Evolutionary conservation across 768 basidiomycete genomes (phyloP), one percentile per base, ranked within the genome.

Genomic region (Naematelia encephala): DNA sequence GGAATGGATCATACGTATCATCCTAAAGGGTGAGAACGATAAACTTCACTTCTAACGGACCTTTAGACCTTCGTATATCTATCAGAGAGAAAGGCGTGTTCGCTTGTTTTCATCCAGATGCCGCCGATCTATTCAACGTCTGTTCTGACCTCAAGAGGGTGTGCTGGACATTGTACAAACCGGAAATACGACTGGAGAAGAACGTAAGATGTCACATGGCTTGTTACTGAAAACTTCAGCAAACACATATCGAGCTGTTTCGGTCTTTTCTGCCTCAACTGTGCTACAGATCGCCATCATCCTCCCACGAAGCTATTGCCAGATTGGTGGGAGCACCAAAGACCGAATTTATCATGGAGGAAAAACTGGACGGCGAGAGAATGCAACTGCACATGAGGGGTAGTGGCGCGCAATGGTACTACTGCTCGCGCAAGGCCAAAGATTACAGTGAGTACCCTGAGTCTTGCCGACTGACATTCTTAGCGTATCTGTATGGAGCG

Each of bases 91-190:
- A 88, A 11, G 92, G 92, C 0, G 87, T 98, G 0, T 86, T 99
- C 63, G 79, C 85, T 0, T 87, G 91, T 5, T 91, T 97, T 69
- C 96, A 99, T 77, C 89, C 90, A 0, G 92, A 98, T 67, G 93
- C 94, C 0, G 87, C 90, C 61, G 89, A 91, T 72, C 78, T 96
- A 5, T 99, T 90, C 80, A 97, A 97, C 73, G 92, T 91, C 0
- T 97, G 91, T 73, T 97, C 93, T 0, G 93, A 98, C 76, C 80
- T 98, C 47, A 93, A 93, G 80, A 89, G 89, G 58, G 90, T 99
- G 2, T 87, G 86, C 28, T 97, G 88, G 86, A 87, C 87, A 53
- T 80, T 99, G 1, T 87, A 86, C 81, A 86, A 96, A 73, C 86
- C 87, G 0, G 79, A 82, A 2, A 81, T 82, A 48, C 81, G 89